phyloP scores from a whole-genome alignment of 163 green algal species.

The Chlamydomonas reinhardtii region DNA sequence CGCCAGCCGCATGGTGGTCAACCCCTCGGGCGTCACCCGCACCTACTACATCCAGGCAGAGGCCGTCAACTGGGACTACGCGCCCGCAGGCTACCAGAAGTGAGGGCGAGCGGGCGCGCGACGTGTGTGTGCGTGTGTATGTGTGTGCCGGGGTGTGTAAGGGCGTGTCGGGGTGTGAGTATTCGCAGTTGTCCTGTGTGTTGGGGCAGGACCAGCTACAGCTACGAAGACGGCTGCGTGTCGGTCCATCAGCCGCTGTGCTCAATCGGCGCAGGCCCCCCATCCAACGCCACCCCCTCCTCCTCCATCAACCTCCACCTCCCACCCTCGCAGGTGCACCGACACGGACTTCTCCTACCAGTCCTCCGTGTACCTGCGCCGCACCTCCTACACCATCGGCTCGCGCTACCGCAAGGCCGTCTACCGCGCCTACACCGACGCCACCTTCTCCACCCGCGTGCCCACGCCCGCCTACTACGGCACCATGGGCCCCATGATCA shows the following conservation, averaged over 20 bases:
- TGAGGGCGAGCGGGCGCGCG: neutral
- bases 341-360: constrained; percentile 14
- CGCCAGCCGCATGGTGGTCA: neutral
- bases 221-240: too few relatives aligned
- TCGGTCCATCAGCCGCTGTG: too few relatives aligned
- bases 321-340: constrained; percentile 27
- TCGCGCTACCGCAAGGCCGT: constrained; percentile 66
- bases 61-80: constrained; percentile 77
- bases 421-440: constrained; percentile 83
- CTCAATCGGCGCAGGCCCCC: too few relatives aligned
- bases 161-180: too few relatives aligned
- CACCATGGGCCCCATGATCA: constrained; percentile 77
- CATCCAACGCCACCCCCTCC: too few relatives aligned
- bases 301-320: too few relatives aligned
- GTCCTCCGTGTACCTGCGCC: constrained; percentile 34
- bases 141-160: neutral
- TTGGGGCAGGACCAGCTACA: too few relatives aligned
- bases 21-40: constrained; percentile 10
- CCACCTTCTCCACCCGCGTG: constrained; percentile 68
- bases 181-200: too few relatives aligned
- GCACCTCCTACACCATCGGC: constrained; percentile 48
- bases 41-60: constrained; percentile 80
- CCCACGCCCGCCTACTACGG: constrained; percentile 57
- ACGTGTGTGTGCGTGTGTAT: neutral
- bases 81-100: constrained; percentile 56